Evolutionary conservation across 2,329 filamentous ascomycete species (phyloP), one percentile per base, ranked within the genome.

Genomic region (Fusarium citri): DNA sequence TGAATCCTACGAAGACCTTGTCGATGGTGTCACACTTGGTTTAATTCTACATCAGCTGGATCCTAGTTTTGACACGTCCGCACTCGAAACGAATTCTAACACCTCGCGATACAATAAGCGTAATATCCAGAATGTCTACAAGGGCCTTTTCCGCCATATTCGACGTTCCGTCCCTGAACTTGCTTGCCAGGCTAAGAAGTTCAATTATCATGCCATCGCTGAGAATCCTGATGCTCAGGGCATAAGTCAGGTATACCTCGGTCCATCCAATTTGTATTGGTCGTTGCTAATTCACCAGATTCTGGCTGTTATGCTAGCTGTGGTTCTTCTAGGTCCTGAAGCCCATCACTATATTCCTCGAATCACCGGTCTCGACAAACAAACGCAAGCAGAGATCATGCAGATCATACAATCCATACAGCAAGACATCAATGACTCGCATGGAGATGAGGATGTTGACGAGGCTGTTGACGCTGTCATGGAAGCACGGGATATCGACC

Each of bases 311-410:
- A 85, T 91, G 76, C 82, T 92, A 23, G 85, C 78, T 16, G 80
- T 89, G n/a, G 88, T 88, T 26, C 86, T 89, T 67, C 84, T 86
- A 75, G 89, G 88, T 15, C 85, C 87, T 26, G 85, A 88, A 56
- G 84, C 84, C 59, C 82, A 83, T 34, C 81, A 81, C 73, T 89
- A 89, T 74, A 83, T 91, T 46, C 77, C 77, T 10, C 78, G 78
- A 23, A 83, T 87, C 41, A 76, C 77, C 50, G 76, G 75, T 34
- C 76, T 86, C 28, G 83, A 85, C 66, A 77, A 77, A 28, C 76
- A 80, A 14, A 79, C 79, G 12, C 83, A 86, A 68, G 78, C 78
- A 42, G 81, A 84, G 63, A 82, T 84, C 25, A 83, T 83, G 79
- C 78, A 81, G 59, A 82, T 84, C 37, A 82, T 83, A 34, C 78